phyloP scores from a whole-genome alignment of 495 filamentous ascomycete species.

The Hypoxylon cercidicola region DNA sequence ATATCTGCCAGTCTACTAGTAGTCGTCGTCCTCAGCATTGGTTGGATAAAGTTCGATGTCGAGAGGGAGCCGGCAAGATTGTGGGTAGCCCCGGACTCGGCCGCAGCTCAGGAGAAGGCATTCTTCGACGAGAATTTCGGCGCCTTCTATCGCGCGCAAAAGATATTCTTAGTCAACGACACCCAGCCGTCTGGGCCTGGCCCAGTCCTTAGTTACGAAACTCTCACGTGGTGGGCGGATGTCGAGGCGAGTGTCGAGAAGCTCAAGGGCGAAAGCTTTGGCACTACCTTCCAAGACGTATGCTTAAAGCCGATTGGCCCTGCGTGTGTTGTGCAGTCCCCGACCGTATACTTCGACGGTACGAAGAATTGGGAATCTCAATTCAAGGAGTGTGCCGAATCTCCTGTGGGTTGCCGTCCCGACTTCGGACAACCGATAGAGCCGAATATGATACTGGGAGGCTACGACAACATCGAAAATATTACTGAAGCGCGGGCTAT shows the following conservation, averaged over 20 bases:
- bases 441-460: slow-evolving; percentile 86
- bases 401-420: slow-evolving; percentile 85
- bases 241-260: slow-evolving; percentile 79
- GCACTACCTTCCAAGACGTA: slow-evolving; percentile 78
- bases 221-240: slow-evolving; percentile 91
- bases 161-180: slow-evolving; percentile 93
- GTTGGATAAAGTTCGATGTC: slow-evolving; percentile 86
- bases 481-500: slow-evolving; percentile 81
- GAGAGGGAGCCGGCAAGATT: slow-evolving; percentile 90
- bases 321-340: slow-evolving; percentile 90
- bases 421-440: slow-evolving; percentile 86
- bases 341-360: slow-evolving; percentile 82
- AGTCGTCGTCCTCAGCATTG: slow-evolving; percentile 79
- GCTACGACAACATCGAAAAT: slow-evolving; percentile 72
- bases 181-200: slow-evolving; percentile 69
- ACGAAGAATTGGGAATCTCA: slow-evolving; percentile 75
- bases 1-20: slow-evolving; percentile 75
- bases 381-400: slow-evolving; percentile 75
- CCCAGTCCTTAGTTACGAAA: slow-evolving; percentile 87
- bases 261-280: slow-evolving; percentile 71
- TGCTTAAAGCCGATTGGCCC: slow-evolving; percentile 93
- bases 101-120: slow-evolving; percentile 88
- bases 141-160: slow-evolving; percentile 93
- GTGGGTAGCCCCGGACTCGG: slow-evolving; percentile 94
- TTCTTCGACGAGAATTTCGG: slow-evolving; percentile 97